These are phyloP conservation scores for Solanum corneliomulleri DNA, from an alignment of 257 asterid genomes.

Conservation along the genomic window DNA sequence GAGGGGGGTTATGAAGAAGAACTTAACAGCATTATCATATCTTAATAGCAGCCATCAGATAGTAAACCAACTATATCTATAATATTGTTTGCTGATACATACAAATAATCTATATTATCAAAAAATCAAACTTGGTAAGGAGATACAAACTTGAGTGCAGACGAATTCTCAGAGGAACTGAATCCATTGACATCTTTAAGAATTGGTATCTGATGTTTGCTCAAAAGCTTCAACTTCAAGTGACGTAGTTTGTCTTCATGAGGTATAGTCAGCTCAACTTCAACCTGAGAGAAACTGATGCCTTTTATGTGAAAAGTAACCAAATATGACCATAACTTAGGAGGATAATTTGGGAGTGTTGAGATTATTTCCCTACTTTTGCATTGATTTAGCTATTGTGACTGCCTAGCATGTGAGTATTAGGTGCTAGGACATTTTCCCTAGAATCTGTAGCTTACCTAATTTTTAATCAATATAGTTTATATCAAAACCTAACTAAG, in stretches of 20 bases:
- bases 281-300: slow-evolving; percentile 31
- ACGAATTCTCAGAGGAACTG: slow-evolving; percentile 32
- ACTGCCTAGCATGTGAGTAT: background rate
- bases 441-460: background rate
- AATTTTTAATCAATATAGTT: background rate
- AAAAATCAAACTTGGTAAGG: background rate
- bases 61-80: background rate
- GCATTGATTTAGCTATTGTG: background rate
- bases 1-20: background rate
- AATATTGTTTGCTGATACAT: background rate
- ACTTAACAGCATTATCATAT: background rate
- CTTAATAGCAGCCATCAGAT: background rate
- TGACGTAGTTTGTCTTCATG: slow-evolving; percentile 34
- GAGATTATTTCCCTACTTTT: background rate
- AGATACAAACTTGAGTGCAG: slow-evolving; percentile 42
- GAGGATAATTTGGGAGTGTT: background rate
- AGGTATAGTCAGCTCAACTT: slow-evolving; percentile 39
- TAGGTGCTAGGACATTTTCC: background rate
- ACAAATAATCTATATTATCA: background rate
- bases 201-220: slow-evolving; percentile 23
- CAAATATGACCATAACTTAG: background rate
- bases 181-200: slow-evolving; percentile 34
- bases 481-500: background rate
- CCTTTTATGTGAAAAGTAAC: background rate
- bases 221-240: slow-evolving; percentile 54